Evolutionary conservation across 208 protist genomes (phyloP).

Genomic region (Acanthamoeba quina): DNA sequence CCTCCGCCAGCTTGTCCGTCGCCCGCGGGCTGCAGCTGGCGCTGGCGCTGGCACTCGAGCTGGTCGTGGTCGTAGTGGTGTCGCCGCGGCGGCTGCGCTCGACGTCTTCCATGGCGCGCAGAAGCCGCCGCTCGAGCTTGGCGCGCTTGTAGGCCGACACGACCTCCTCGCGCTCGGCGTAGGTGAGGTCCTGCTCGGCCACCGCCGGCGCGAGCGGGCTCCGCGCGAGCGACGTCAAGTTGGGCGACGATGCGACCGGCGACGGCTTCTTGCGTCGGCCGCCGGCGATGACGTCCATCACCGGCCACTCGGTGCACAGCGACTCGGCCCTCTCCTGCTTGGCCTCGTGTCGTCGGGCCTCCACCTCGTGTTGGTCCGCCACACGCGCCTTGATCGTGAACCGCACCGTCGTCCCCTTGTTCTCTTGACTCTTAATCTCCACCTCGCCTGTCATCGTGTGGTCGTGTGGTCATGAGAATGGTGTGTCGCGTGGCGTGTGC

Average conservation of each 20-base stretch:
- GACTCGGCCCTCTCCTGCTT: not conserved
- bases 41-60: too few species aligned
- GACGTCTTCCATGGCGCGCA: too few species aligned
- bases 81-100: too few species aligned
- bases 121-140: not conserved
- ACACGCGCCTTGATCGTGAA: not conserved
- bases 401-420: not conserved
- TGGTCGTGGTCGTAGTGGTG: not conserved
- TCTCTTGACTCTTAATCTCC: not conserved
- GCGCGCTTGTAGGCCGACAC: too few species aligned
- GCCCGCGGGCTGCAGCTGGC: too few species aligned
- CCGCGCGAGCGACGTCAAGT: too few species aligned
- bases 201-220: too few species aligned
- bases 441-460: not conserved
- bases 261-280: not conserved
- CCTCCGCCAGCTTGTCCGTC: not conserved
- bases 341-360: not conserved
- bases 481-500: too few species aligned
- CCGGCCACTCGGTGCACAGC: slow-evolving; percentile 1
- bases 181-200: too few species aligned
- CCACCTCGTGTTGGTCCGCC: not conserved
- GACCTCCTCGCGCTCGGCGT: too few species aligned
- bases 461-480: not conserved
- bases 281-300: not conserved
- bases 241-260: too few species aligned